A percentile compares a stretch with the other conserved stretches of the same genome.
These are phyloP conservation scores for Martiniozyma asiatica DNA, from an alignment of 1,139 yeast genomes.

Conservation along the genomic window DNA sequence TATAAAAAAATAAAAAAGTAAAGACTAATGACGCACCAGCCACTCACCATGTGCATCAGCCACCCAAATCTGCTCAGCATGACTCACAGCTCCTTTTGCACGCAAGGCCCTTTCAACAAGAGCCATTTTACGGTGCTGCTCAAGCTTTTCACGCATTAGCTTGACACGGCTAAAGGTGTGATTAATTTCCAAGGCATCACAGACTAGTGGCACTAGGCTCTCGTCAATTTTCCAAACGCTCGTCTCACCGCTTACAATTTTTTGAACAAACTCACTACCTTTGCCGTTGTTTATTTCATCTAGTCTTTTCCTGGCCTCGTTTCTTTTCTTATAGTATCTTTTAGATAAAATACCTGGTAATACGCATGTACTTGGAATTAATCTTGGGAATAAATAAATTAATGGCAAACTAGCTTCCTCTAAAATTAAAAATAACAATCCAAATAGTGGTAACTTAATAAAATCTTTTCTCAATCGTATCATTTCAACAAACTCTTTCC, in stretches of 20 bases:
- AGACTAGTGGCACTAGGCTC: too few relatives aligned
- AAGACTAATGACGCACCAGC: too few relatives aligned
- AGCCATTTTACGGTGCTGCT: too few relatives aligned
- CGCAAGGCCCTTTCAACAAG: too few relatives aligned
- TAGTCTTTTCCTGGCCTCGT: conserved; percentile 17
- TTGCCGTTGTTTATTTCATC: background rate
- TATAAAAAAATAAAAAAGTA: too few relatives aligned
- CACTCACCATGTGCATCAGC: too few relatives aligned
- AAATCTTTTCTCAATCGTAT: conserved; percentile 49
- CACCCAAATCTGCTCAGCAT: too few relatives aligned
- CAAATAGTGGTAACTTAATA: conserved; percentile 52
- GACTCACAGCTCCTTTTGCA: too few relatives aligned
- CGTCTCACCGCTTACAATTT: background rate
- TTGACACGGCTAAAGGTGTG: too few relatives aligned
- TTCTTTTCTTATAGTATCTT: conserved; percentile 10
- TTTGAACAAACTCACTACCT: background rate
- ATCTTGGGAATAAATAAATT: conserved; percentile 45
- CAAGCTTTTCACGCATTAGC: too few relatives aligned
- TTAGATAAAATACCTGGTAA: conserved; percentile 37
- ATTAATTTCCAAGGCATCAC: too few relatives aligned
- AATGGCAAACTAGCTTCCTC: conserved; percentile 55
- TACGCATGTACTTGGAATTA: conserved; percentile 62
- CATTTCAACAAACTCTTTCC: conserved; percentile 43
- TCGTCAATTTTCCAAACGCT: too few relatives aligned
- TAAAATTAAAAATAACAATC: conserved; percentile 40